phyloP scores from a whole-genome alignment of 148 eudicot genomes.

The Diospyros lotus region DNA sequence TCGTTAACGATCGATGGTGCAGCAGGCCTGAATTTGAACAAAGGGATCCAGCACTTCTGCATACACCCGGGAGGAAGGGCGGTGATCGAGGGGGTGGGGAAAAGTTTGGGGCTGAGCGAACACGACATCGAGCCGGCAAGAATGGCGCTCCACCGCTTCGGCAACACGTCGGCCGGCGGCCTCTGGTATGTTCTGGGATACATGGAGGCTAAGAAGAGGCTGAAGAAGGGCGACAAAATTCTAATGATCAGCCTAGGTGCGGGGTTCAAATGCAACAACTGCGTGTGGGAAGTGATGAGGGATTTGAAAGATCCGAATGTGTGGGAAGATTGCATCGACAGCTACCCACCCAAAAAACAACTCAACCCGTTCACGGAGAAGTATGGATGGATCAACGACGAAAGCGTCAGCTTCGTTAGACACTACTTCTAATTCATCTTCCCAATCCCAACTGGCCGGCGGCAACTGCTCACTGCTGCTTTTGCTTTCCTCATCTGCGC shows the following conservation, averaged over 20 bases:
- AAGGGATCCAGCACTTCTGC: slow-evolving; percentile 65
- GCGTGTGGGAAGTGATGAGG: slow-evolving; percentile 79
- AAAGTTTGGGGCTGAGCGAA: slow-evolving; percentile 44
- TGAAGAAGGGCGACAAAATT: slow-evolving; percentile 67
- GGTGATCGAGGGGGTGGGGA: slow-evolving; percentile 68
- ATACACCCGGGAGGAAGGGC: slow-evolving; percentile 80
- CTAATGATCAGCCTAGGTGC: slow-evolving; percentile 80
- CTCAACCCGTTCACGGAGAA: slow-evolving; percentile 52
- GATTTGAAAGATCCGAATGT: slow-evolving; percentile 59
- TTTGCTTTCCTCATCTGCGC: too few relatives aligned
- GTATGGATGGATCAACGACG: slow-evolving; percentile 73
- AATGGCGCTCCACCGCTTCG: slow-evolving; percentile 80
- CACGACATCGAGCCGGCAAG: slow-evolving; percentile 73
- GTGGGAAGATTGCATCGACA: slow-evolving; percentile 61
- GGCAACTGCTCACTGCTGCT: too few relatives aligned
- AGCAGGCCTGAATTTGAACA: slow-evolving; percentile 44
- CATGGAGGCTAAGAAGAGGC: slow-evolving; percentile 85
- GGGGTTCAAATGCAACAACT: slow-evolving; percentile 85
- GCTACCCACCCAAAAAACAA: slow-evolving; percentile 37
- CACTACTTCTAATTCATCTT: too few relatives aligned
- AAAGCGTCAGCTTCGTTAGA: slow-evolving; percentile 39
- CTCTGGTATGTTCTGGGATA: slow-evolving; percentile 87
- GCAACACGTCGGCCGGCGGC: slow-evolving; percentile 75
- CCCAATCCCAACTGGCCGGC: too few relatives aligned
- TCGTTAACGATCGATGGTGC: too few relatives aligned